Evolutionary conservation across 495 filamentous ascomycete genomes (phyloP).

Genomic region (Beverwykella pulmonaria): DNA sequence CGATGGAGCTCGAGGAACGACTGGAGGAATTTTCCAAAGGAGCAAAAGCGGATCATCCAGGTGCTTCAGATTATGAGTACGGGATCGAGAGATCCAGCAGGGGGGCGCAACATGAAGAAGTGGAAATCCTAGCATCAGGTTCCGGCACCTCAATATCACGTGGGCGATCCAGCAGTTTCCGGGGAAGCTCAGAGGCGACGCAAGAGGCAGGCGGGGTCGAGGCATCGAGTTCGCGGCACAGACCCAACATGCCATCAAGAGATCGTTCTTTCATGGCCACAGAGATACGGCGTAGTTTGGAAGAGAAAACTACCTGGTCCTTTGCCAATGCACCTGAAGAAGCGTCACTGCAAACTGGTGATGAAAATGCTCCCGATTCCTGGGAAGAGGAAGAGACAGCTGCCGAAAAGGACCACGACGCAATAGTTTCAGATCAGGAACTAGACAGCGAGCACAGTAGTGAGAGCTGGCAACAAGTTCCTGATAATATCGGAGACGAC

Average conservation of each 20-base stretch:
- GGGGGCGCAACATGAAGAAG: neutral
- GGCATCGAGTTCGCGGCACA: constrained; percentile 1
- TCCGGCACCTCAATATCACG: neutral
- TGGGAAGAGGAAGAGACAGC: constrained; percentile 18
- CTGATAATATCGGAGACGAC: constrained; percentile 14
- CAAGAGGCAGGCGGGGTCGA: neutral
- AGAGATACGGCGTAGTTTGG: constrained; percentile 42
- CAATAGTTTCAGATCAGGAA: constrained; percentile 23
- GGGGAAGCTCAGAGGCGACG: neutral
- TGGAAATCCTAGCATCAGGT: neutral
- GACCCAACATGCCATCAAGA: constrained; percentile 43
- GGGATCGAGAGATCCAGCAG: neutral
- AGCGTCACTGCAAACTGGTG: neutral
- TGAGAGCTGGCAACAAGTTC: constrained; percentile 39
- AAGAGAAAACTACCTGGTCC: constrained; percentile 40
- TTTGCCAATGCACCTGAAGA: constrained; percentile 15
- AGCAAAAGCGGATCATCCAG: neutral
- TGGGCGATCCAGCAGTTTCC: constrained; percentile 11
- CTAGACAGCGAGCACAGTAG: constrained; percentile 34
- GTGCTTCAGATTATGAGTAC: neutral
- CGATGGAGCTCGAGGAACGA: constrained; percentile 9
- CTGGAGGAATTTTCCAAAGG: constrained; percentile 14
- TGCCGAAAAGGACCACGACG: neutral
- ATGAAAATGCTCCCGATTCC: constrained; percentile 12
- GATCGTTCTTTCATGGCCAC: constrained; percentile 42